Base-by-base conservation (phyloP, 192 early-diverging fungal genomes). In the Thamnidium elegans region DNA sequence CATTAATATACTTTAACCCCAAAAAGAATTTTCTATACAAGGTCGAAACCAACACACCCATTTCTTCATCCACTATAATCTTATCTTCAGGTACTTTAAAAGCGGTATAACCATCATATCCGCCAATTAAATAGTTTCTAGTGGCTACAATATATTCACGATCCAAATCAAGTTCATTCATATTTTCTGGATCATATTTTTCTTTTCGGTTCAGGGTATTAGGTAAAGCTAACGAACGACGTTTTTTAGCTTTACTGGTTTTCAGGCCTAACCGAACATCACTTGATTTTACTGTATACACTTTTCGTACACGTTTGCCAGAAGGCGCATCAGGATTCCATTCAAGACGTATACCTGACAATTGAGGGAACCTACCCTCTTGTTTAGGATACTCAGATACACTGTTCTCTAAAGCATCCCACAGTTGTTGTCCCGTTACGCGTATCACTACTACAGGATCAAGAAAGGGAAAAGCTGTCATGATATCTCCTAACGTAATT, bases 381-480 rank as follows among this genome's bases (percentile, higher is more conserved):
- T 87, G 85, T 15, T 79, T 83, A 7, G 88, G 88, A 69, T 80
- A 84, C 75, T 81, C 82, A 52, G 84, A 84, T 21, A 90, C 73
- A 45, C 80, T 74, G 63, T 83, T 88, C 59, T 90, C 87, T 32
- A 90, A 62, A 0, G 84, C 88, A 8, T 80, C 77, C 54, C 80
- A 79, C 52, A 88, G 64, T 63, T 88, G 82, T 30, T 77, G 73
- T 5, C 88, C 88, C 2, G 84, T 86, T 19, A 90, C 51, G 43
- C 63, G 56, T 15, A 90, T 73, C 9, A 90, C 87, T 2, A 90
- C 83, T 1, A 82, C 62, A 7, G 87, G 87, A 51, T 90, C 88
- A 46, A 85, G 81, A 23, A 88, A 90, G 26, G 88, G 88, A 59
- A 90, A 87, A 17, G 83, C 72, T 34, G 86, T 82, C 74, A 87